A percentile compares a stretch with the other conserved stretches of the same genome.
These are phyloP conservation scores for Diaporthe humulicola DNA, from an alignment of 2,329 filamentous ascomycete species.

Conservation along the genomic window DNA sequence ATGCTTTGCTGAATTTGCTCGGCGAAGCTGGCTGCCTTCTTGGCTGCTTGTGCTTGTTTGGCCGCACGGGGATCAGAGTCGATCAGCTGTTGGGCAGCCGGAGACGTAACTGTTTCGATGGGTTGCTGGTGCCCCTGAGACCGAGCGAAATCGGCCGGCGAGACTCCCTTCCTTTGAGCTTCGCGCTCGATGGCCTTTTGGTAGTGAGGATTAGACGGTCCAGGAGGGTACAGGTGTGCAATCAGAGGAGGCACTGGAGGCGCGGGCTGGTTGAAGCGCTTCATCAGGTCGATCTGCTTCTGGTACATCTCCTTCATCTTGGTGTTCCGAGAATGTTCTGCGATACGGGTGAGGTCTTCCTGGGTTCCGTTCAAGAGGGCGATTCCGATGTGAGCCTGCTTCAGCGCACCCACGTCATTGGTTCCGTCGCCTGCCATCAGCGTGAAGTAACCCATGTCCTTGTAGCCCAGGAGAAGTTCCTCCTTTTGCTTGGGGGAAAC, in stretches of 20 bases:
- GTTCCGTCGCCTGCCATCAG: slow-evolving; percentile 99
- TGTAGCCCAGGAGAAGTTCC: slow-evolving; percentile 95
- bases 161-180: slow-evolving; percentile 81
- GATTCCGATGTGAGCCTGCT: slow-evolving; percentile 97
- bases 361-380: slow-evolving; percentile 94
- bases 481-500: slow-evolving; percentile 99
- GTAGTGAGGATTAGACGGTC: slow-evolving; percentile 92
- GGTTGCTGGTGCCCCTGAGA: slow-evolving; percentile 63
- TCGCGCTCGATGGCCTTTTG: slow-evolving; percentile 92
- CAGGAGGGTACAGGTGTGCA: slow-evolving; percentile 93
- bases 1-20: slow-evolving; percentile 89
- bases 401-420: slow-evolving; percentile 96
- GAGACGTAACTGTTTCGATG: slow-evolving; percentile 75
- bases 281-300: slow-evolving; percentile 93
- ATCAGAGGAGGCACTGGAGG: slow-evolving; percentile 95
- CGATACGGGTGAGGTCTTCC: slow-evolving; percentile 91
- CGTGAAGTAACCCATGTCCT: slow-evolving; percentile 97
- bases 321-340: slow-evolving; percentile 91
- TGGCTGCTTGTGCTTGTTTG: slow-evolving; percentile 74
- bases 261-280: slow-evolving; percentile 91
- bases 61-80: slow-evolving; percentile 67
- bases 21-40: slow-evolving; percentile 82
- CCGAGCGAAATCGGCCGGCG: slow-evolving; percentile 69
- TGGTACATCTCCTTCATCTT: slow-evolving; percentile 99
- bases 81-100: slow-evolving; percentile 72